A percentile compares a stretch with the other conserved stretches of the same genome.
Evolutionary conservation across 495 filamentous ascomycete species (phyloP).

Genomic region (Hypomontagnella monticulosa): DNA sequence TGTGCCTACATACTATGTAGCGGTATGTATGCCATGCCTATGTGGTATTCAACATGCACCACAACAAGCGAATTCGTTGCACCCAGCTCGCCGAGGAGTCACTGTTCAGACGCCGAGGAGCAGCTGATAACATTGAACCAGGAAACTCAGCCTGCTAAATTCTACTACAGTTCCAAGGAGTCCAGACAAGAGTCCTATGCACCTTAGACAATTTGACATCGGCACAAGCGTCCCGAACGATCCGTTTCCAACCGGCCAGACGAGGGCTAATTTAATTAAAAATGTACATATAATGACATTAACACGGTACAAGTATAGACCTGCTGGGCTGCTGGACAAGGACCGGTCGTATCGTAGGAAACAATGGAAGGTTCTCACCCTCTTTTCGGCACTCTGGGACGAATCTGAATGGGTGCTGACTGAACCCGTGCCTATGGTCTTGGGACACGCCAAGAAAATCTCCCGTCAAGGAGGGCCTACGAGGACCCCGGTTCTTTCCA

Average conservation of each 20-base stretch:
- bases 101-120: constrained; percentile 1
- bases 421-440: constrained; percentile 45
- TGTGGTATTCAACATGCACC: too few relatives aligned
- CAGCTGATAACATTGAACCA: constrained; percentile 6
- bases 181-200: constrained; percentile 1
- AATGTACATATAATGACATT: constrained; percentile 15
- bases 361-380: constrained; percentile 16
- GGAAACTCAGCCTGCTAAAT: constrained; percentile 1
- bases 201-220: background rate
- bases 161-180: background rate
- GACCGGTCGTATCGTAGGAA: constrained; percentile 7
- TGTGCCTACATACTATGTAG: too few relatives aligned
- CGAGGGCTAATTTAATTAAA: background rate
- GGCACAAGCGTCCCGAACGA: constrained; percentile 4
- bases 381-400: constrained; percentile 34
- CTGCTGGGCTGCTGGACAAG: background rate
- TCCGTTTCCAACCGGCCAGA: constrained; percentile 12
- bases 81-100: constrained; percentile 6
- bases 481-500: constrained; percentile 16
- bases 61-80: too few relatives aligned
- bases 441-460: constrained; percentile 41
- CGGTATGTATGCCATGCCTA: too few relatives aligned
- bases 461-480: constrained; percentile 17
- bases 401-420: constrained; percentile 34
- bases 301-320: constrained; percentile 2